Percentiles rank a stretch among this genome's conserved stretches.
phyloP scores from a whole-genome alignment of 2,329 filamentous ascomycete genomes.

The Arthroderma uncinatum region DNA sequence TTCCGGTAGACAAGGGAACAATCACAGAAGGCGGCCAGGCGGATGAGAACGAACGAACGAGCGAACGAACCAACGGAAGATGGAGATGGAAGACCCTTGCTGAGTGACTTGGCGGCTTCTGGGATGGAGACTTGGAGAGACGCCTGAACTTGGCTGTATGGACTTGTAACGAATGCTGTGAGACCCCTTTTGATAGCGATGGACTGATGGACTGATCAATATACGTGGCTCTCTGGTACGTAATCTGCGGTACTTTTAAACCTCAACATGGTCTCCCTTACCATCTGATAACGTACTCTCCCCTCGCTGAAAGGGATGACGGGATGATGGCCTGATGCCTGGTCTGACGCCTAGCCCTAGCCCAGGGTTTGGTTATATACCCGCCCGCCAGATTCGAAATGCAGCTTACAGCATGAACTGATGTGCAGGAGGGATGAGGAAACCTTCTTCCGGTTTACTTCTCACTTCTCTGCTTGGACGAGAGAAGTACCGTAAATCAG shows the following conservation, averaged over 20 bases:
- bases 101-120: no score
- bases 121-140: background rate
- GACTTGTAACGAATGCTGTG: conserved; percentile 2
- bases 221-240: background rate
- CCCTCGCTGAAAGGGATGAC: background rate
- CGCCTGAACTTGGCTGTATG: background rate
- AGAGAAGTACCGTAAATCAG: no score
- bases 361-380: background rate
- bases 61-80: background rate
- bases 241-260: background rate
- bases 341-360: background rate
- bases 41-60: background rate
- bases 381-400: conserved; percentile 1
- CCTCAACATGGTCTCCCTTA: no score
- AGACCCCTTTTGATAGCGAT: background rate
- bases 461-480: background rate
- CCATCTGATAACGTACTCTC: no score
- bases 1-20: background rate
- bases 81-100: background rate
- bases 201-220: no score
- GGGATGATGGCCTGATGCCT: background rate
- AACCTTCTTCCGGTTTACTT: background rate
- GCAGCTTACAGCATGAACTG: background rate
- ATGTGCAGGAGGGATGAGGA: background rate
- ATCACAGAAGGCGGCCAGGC: no score